Evolutionary conservation across 306 rosid species (phyloP).

Genomic region (Quercus aquifolioides): DNA sequence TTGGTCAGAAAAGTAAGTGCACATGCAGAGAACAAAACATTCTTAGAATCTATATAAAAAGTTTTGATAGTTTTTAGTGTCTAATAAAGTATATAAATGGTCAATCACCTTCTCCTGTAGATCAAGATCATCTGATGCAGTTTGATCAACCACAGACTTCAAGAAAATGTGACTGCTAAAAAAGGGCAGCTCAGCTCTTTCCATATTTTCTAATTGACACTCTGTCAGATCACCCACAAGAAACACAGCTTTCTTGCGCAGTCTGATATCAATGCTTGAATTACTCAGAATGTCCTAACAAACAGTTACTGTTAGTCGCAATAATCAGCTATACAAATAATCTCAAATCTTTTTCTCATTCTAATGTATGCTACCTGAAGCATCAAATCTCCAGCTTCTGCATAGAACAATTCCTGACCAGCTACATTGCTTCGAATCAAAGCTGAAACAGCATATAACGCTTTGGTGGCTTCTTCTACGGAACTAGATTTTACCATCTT

Average conservation of each 20-base stretch:
- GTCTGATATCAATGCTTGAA: conserved; percentile 54
- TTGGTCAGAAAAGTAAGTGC: neutral
- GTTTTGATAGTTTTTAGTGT: neutral
- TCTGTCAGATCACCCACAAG: conserved; percentile 69
- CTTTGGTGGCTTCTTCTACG: conserved; percentile 78
- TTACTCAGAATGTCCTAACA: conserved; percentile 65
- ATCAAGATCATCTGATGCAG: conserved; percentile 66
- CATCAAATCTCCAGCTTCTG: conserved; percentile 55
- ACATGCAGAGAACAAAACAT: neutral
- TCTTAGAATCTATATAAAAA: neutral
- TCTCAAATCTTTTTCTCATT: conserved; percentile 4
- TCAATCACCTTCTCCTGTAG: conserved; percentile 81
- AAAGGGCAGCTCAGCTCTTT: conserved; percentile 43
- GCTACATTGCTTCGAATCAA: conserved; percentile 56
- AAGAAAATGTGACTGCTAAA: conserved; percentile 51
- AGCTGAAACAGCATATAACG: conserved; percentile 83
- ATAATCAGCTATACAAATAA: conserved; percentile 2
- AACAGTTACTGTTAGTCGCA: conserved; percentile 1
- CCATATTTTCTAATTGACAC: conserved; percentile 47
- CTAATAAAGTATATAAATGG: neutral
- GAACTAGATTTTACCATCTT: conserved; percentile 62
- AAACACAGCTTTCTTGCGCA: conserved; percentile 67
- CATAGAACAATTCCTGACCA: conserved; percentile 63
- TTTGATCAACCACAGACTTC: conserved; percentile 80
- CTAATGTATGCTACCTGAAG: conserved; percentile 55